Percentiles rank a stretch among this genome's conserved stretches.
Evolutionary conservation across 2,329 filamentous ascomycete genomes (phyloP).

Genomic region (Aspergillus ochraceoroseus): DNA sequence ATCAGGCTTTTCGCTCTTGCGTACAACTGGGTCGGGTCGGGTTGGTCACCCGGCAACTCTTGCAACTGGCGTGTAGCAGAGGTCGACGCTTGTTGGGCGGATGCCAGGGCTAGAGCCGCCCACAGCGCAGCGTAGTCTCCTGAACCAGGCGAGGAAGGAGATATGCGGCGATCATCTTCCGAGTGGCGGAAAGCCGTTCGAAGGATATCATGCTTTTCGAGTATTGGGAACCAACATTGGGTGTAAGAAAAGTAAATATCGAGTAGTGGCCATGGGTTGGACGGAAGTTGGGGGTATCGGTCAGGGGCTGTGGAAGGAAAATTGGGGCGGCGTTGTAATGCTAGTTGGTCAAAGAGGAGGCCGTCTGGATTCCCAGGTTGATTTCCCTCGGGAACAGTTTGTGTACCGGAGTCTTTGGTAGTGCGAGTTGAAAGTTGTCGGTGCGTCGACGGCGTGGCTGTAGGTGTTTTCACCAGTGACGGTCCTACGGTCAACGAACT

Average conservation of each 20-base stretch:
- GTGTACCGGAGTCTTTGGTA: slow-evolving; percentile 27
- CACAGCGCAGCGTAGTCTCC: slow-evolving; percentile 56
- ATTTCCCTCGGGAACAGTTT: slow-evolving; percentile 18
- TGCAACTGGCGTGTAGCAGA: slow-evolving; percentile 21
- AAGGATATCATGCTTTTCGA: slow-evolving; percentile 61
- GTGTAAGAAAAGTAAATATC: slow-evolving; percentile 72
- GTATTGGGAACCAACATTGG: slow-evolving; percentile 70
- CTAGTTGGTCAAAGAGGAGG: slow-evolving; percentile 1
- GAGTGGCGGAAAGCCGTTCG: slow-evolving; percentile 44
- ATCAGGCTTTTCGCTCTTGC: slow-evolving; percentile 34
- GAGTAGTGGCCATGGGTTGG: slow-evolving; percentile 50
- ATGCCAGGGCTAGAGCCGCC: slow-evolving; percentile 56
- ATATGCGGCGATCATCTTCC: slow-evolving; percentile 26
- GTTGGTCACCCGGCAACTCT: slow-evolving; percentile 14
- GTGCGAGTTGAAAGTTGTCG: slow-evolving; percentile 14
- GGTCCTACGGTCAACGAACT: slow-evolving; percentile 18
- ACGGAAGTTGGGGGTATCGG: slow-evolving; percentile 50
- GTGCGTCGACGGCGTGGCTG: slow-evolving; percentile 15
- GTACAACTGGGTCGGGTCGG: slow-evolving; percentile 45
- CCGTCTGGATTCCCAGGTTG: slow-evolving; percentile 3
- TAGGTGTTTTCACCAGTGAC: slow-evolving; percentile 27
- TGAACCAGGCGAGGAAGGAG: slow-evolving; percentile 32
- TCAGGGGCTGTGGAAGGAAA: not conserved
- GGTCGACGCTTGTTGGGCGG: slow-evolving; percentile 49
- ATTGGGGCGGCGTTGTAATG: not conserved